Percentiles rank a stretch among this genome's conserved stretches.
Evolutionary conservation across 1,284 basidiomycete genomes (phyloP).

Genomic region (Abortiporus biennis): DNA sequence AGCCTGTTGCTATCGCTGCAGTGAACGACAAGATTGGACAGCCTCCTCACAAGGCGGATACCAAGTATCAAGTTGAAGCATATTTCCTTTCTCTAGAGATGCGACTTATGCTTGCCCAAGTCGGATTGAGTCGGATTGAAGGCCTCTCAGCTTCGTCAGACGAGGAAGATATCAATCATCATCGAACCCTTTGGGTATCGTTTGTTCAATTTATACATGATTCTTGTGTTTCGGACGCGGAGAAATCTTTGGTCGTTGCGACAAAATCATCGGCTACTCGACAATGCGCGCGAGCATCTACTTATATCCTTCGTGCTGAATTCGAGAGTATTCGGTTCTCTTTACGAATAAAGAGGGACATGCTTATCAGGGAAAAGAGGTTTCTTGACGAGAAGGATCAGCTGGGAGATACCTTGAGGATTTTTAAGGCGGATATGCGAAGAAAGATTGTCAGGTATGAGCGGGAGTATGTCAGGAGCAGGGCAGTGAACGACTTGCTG

Average conservation of each 20-base stretch:
- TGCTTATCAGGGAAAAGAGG: neutral
- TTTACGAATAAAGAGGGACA: conserved; percentile 7
- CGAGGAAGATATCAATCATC: conserved; percentile 8
- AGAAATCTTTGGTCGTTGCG: conserved; percentile 25
- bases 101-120: conserved; percentile 31
- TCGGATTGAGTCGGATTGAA: conserved; percentile 23
- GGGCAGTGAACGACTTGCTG: conserved; percentile 10
- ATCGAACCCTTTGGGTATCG: conserved; percentile 25
- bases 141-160: conserved; percentile 11
- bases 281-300: conserved; percentile 12
- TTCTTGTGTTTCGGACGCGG: conserved; percentile 34
- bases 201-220: conserved; percentile 33
- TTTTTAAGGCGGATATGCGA: neutral
- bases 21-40: conserved; percentile 43
- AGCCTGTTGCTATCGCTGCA: conserved; percentile 36
- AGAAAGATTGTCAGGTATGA: conserved; percentile 1
- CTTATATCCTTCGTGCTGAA: conserved; percentile 13
- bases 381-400: conserved; percentile 5
- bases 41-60: conserved; percentile 45
- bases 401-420: conserved; percentile 11
- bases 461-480: conserved; percentile 15
- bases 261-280: conserved; percentile 15
- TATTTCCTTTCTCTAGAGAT: conserved; percentile 39
- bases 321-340: conserved; percentile 16
- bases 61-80: conserved; percentile 44